Evolutionary conservation across 768 basidiomycete genomes (phyloP).

Genomic region (Lactarius hengduanensis): DNA sequence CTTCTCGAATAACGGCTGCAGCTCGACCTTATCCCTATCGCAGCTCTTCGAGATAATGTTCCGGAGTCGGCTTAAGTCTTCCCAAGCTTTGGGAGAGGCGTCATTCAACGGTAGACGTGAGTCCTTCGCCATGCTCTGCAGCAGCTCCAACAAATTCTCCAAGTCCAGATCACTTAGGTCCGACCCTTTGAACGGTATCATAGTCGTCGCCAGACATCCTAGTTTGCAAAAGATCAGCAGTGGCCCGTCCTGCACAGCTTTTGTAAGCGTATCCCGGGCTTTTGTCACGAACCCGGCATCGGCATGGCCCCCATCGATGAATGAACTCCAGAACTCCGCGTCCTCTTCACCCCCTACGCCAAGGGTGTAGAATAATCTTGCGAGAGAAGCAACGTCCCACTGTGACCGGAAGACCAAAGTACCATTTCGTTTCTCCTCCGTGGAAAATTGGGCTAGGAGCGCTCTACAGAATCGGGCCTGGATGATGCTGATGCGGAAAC

Average conservation of each 20-base stretch:
- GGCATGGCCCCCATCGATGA: background rate
- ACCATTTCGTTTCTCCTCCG: background rate
- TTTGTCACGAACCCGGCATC: background rate
- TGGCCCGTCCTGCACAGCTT: slow-evolving; percentile 5
- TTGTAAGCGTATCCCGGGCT: background rate
- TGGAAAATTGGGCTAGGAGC: background rate
- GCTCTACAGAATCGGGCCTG: background rate
- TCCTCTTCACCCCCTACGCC: slow-evolving; percentile 3
- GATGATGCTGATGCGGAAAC: background rate
- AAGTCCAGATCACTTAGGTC: background rate
- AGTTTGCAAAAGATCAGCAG: slow-evolving; percentile 3
- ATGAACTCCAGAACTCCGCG: background rate
- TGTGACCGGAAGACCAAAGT: background rate
- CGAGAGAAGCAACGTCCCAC: background rate
- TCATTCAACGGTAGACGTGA: background rate
- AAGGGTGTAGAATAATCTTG: background rate
- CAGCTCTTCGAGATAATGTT: no score
- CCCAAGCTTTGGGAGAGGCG: background rate
- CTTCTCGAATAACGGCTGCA: background rate
- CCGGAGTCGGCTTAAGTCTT: background rate
- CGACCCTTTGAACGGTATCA: background rate
- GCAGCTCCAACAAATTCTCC: background rate
- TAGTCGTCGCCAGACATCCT: background rate
- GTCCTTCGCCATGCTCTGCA: background rate
- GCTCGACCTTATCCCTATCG: background rate